Percentiles rank a stretch among this genome's conserved stretches.
These are phyloP conservation scores for Sextonia rubra DNA, from an alignment of 164 flowering plant species.

Conservation along the genomic window DNA sequence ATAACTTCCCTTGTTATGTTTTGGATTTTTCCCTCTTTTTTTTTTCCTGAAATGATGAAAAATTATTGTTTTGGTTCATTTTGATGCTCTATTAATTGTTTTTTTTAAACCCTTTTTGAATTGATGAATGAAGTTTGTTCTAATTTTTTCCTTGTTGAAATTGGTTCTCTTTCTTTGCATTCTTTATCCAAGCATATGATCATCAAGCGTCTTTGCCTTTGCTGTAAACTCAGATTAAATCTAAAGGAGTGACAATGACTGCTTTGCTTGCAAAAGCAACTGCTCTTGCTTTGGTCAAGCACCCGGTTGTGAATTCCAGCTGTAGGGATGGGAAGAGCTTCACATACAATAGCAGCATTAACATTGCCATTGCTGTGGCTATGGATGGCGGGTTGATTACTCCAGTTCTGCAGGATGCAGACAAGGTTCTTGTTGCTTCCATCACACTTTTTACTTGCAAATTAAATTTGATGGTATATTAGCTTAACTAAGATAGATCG, in stretches of 20 bases:
- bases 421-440: conserved; percentile 55
- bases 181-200: neutral
- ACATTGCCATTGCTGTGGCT: conserved; percentile 96
- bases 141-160: neutral
- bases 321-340: conserved; percentile 97
- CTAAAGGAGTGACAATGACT: conserved; percentile 98
- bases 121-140: neutral
- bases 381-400: conserved; percentile 96
- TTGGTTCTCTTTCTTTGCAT: neutral
- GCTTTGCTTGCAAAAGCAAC: conserved; percentile 97
- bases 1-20: too few species aligned
- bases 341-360: conserved; percentile 83
- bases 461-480: neutral
- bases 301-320: conserved; percentile 86
- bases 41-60: neutral
- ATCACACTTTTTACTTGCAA: neutral
- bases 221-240: conserved; percentile 52
- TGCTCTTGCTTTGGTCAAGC: conserved; percentile 86
- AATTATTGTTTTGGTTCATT: too few species aligned
- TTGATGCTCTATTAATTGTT: neutral
- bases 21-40: too few species aligned
- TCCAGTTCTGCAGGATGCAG: conserved; percentile 97
- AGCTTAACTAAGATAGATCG: neutral
- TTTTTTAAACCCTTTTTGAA: neutral
- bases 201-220: neutral